Percentiles rank a stretch among this genome's conserved stretches.
Evolutionary conservation across 768 basidiomycete species (phyloP).

Genomic region (Coprinellus micaceus): DNA sequence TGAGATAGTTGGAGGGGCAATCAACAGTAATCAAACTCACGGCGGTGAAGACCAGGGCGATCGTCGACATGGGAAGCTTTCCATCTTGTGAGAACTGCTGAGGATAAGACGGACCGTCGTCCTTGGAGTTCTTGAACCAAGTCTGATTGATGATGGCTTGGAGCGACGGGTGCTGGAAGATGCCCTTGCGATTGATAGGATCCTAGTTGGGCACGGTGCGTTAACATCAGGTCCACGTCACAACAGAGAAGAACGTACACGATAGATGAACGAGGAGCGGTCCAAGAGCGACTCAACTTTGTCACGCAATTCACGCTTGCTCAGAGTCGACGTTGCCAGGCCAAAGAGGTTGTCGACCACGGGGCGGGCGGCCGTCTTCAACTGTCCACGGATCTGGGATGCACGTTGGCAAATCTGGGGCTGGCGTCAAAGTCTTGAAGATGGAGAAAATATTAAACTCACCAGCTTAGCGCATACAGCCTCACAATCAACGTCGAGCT

Average conservation of each 20-base stretch:
- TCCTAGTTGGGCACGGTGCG: background rate
- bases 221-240: background rate
- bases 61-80: background rate
- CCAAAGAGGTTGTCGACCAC: background rate
- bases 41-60: background rate
- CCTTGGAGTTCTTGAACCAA: background rate
- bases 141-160: background rate
- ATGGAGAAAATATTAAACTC: background rate
- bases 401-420: background rate
- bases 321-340: background rate
- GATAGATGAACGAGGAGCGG: background rate
- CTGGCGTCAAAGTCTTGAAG: background rate
- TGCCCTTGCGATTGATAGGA: background rate
- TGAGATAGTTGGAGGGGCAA: background rate
- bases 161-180: background rate
- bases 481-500: too few relatives aligned
- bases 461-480: too few relatives aligned
- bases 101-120: background rate
- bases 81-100: background rate
- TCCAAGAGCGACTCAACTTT: background rate
- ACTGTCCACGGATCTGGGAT: background rate
- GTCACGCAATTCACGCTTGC: background rate
- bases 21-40: background rate
- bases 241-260: background rate
- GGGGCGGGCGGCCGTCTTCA: background rate